Conservation (phyloP, 129 eudicot genomes). For the Tagetes patula region DNA sequence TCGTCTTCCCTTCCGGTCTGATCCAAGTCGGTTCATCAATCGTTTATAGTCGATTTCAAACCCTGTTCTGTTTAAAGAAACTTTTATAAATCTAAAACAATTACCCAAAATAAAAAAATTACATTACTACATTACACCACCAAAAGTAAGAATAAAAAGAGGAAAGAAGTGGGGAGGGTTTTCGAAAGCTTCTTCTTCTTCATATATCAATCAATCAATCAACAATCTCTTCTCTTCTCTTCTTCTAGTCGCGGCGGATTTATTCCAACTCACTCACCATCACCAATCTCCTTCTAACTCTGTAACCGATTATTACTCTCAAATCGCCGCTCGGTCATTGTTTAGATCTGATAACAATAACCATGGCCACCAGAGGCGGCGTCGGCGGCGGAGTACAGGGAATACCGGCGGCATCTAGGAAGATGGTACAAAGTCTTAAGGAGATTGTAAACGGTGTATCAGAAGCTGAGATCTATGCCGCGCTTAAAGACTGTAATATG, state of each 20-base stretch:
- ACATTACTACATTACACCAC: too few species aligned
- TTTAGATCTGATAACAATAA: conserved; percentile 22
- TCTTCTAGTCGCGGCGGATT: conserved; percentile 29
- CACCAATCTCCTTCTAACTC: conserved; percentile 23
- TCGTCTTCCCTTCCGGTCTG: too few species aligned
- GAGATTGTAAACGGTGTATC: conserved; percentile 75
- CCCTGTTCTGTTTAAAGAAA: too few species aligned
- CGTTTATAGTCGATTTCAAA: too few species aligned
- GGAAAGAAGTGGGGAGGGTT: conserved; percentile 35
- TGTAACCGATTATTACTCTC: neutral
- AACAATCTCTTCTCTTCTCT: neutral
- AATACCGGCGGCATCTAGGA: conserved; percentile 61
- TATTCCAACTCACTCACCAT: neutral
- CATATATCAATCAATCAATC: too few species aligned
- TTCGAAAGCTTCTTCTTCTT: conserved; percentile 35
- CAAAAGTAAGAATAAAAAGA: neutral
- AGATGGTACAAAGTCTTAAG: conserved; percentile 75
- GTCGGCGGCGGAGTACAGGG: conserved; percentile 47
- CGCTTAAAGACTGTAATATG: conserved; percentile 84
- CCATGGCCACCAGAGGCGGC: conserved; percentile 56
- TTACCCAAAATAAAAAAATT: neutral
- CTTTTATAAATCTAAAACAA: neutral
- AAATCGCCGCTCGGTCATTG: conserved; percentile 22
- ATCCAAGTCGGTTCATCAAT: too few species aligned
- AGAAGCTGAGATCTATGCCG: conserved; percentile 77